Percentiles rank a stretch among this genome's conserved stretches.
Conservation (phyloP, 768 basidiomycete species). For the Pleurotus platypus region DNA sequence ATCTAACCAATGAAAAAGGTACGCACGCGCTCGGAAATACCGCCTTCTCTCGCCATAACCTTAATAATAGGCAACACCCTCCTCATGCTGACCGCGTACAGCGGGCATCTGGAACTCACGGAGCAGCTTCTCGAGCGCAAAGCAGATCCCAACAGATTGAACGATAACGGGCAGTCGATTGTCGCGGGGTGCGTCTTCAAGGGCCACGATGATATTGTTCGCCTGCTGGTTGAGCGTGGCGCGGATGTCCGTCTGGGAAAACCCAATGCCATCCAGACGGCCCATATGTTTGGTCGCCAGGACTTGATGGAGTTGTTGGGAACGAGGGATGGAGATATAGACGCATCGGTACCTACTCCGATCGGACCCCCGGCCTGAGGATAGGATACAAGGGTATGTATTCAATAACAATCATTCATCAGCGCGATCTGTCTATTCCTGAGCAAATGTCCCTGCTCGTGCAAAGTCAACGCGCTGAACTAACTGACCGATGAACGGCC, state of each 20-base stretch:
- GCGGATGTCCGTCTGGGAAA: slow-evolving; percentile 65
- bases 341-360: slow-evolving; percentile 32
- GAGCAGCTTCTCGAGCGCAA: slow-evolving; percentile 49
- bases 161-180: slow-evolving; percentile 71
- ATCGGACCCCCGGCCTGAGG: neutral
- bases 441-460: too few species aligned
- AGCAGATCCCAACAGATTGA: slow-evolving; percentile 65
- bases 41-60: neutral
- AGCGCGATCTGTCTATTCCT: too few species aligned
- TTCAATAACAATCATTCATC: too few species aligned
- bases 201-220: slow-evolving; percentile 58
- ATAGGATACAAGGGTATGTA: too few species aligned
- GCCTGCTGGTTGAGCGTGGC: slow-evolving; percentile 45
- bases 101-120: slow-evolving; percentile 56
- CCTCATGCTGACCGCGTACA: slow-evolving; percentile 76
- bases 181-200: slow-evolving; percentile 81
- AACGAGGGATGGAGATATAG: slow-evolving; percentile 52
- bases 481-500: too few species aligned
- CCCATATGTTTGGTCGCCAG: slow-evolving; percentile 61
- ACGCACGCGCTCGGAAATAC: neutral
- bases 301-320: slow-evolving; percentile 57
- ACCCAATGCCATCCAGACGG: slow-evolving; percentile 67
- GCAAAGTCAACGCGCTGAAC: too few species aligned
- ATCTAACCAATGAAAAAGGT: slow-evolving; percentile 75
- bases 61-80: slow-evolving; percentile 64